Evolutionary conservation across 768 basidiomycete species (phyloP).

Genomic region (Tephrocybe sp.): DNA sequence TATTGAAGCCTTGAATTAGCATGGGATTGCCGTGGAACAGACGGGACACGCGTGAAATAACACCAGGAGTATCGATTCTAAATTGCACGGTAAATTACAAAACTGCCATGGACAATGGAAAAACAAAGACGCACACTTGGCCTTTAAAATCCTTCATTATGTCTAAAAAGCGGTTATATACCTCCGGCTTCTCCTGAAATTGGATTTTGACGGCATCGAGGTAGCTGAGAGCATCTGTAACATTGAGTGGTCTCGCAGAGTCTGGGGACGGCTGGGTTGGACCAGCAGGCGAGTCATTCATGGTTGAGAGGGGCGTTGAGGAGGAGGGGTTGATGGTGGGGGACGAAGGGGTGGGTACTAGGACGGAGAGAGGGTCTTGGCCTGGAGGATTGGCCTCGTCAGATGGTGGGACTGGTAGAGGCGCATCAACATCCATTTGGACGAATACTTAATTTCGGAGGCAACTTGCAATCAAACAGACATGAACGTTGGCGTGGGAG

Average conservation of each 20-base stretch:
- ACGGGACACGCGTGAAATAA: slow-evolving; percentile 91
- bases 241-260: slow-evolving; percentile 72
- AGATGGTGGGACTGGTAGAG: slow-evolving; percentile 19
- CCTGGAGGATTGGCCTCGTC: slow-evolving; percentile 7
- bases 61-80: slow-evolving; percentile 96
- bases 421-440: slow-evolving; percentile 23
- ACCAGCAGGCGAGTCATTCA: slow-evolving; percentile 23
- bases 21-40: slow-evolving; percentile 88
- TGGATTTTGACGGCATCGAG: slow-evolving; percentile 93
- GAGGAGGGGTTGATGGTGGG: slow-evolving; percentile 14
- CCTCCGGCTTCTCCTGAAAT: slow-evolving; percentile 87
- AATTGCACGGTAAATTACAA: slow-evolving; percentile 10
- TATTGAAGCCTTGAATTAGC: slow-evolving; percentile 97
- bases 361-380: slow-evolving; percentile 3
- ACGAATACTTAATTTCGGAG: slow-evolving; percentile 11
- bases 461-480: slow-evolving; percentile 10
- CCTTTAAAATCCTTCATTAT: slow-evolving; percentile 99
- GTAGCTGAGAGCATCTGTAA: slow-evolving; percentile 90
- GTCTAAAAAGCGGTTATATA: slow-evolving; percentile 92
- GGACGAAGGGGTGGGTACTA: background rate
- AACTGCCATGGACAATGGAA: background rate
- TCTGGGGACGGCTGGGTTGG: slow-evolving; percentile 31
- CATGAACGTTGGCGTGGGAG: slow-evolving; percentile 17
- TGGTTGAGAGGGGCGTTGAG: slow-evolving; percentile 36
- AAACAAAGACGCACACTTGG: slow-evolving; percentile 63